A percentile compares a stretch with the other conserved stretches of the same genome.
Conservation (phyloP, 495 filamentous ascomycete species). For the Aspergillus ellipticus region DNA sequence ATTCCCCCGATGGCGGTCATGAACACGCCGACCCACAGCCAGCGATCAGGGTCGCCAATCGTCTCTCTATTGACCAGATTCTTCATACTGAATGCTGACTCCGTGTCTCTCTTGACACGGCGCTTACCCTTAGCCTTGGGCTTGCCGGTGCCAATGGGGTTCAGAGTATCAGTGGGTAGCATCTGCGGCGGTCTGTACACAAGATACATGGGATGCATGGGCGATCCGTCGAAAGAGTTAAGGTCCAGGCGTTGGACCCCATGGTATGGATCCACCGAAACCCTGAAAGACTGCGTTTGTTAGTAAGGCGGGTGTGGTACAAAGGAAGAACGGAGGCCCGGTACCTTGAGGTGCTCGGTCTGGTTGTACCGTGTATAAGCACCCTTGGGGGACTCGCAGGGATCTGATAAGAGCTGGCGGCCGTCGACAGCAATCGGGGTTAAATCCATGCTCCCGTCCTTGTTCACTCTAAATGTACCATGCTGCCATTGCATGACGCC, state of each 20-base stretch:
- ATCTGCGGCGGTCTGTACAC: slow-evolving; percentile 66
- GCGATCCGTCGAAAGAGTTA: slow-evolving; percentile 59
- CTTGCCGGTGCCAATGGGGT: slow-evolving; percentile 49
- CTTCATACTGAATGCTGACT: slow-evolving; percentile 41
- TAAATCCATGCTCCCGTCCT: slow-evolving; percentile 58
- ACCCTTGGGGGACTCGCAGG: slow-evolving; percentile 51
- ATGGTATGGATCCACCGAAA: slow-evolving; percentile 60
- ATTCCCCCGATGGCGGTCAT: slow-evolving; percentile 59
- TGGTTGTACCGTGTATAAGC: slow-evolving; percentile 68
- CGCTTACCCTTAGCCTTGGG: slow-evolving; percentile 34
- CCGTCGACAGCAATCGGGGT: slow-evolving; percentile 67
- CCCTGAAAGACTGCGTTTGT: slow-evolving; percentile 54
- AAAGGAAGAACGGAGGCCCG: neutral
- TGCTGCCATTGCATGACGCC: slow-evolving; percentile 80
- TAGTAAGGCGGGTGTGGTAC: slow-evolving; percentile 7
- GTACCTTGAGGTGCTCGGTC: slow-evolving; percentile 62
- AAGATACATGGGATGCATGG: slow-evolving; percentile 72
- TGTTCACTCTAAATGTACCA: slow-evolving; percentile 53
- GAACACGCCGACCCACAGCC: slow-evolving; percentile 69
- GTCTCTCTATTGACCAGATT: slow-evolving; percentile 40
- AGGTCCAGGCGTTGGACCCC: slow-evolving; percentile 63
- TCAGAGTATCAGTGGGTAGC: slow-evolving; percentile 68
- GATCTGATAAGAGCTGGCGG: slow-evolving; percentile 65
- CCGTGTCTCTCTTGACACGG: slow-evolving; percentile 17
- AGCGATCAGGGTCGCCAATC: slow-evolving; percentile 52